Base-by-base conservation (phyloP, 208 protist species). In the Wallacemonas rigidus region DNA sequence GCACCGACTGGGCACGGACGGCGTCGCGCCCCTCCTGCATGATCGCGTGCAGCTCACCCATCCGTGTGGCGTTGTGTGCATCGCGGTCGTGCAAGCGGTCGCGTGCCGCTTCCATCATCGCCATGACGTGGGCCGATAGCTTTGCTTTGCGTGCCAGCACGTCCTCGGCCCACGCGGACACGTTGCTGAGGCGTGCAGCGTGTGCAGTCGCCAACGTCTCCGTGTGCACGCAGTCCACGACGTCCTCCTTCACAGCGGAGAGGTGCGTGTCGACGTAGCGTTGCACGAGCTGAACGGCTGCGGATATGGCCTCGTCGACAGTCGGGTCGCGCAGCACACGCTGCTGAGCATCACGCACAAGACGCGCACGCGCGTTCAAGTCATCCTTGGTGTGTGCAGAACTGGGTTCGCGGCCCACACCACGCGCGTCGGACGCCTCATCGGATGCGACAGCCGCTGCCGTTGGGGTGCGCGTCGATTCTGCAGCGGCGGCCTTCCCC, bases 211-310 rank as follows among this genome's bases (percentile, higher is more conserved):
- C 73, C 4, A 79, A 67, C 26, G 88, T 85, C 55, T 86, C 75
- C 38, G 36, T 53, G 77, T 90, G 88, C 51, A 93, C 69, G 62
- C 82, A 80, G 43, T 84, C 80, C 4, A 93, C 80, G 14, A 93
- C 83, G n/a, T 67, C 50, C 17, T 81, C 73, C 40, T 79, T 61
- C 58, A 87, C 48, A 50, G 70, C 69, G 17, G 45, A 36, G 11
- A 89, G 65, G 17, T 77, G 82, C 14, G 81, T 63, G 57, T 82
- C 72, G 50, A 79, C 76, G 67, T 90, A 88, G 17, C 71, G 74
- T 9, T 74, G 65, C 38, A 90, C 67, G 51, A 90, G 12, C 2
- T 65, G 45, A 15, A 87, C 63, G 4, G 82, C 71, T n/a, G 67
- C 74, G 3, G 60, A 12, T 36, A 87, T 47, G 11, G 60, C 51